Percentiles rank a stretch among this genome's conserved stretches.
These are phyloP conservation scores for Pseudogymnoascus sp. DNA, from an alignment of 2,329 filamentous ascomycete species.

Conservation along the genomic window DNA sequence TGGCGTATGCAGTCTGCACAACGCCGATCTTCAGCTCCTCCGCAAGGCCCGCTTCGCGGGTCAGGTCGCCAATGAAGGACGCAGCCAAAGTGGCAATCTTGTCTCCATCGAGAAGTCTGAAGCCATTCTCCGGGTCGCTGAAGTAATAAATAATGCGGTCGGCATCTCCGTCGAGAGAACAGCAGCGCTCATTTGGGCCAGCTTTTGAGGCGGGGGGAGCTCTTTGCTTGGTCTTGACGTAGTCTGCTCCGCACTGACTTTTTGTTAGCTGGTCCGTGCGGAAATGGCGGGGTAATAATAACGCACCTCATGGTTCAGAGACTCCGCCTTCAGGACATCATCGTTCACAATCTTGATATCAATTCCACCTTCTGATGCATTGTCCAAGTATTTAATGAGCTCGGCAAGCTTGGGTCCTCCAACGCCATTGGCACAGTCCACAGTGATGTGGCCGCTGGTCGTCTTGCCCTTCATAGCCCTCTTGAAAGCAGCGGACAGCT, in stretches of 20 bases:
- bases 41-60: slow-evolving; percentile 68
- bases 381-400: slow-evolving; percentile 73
- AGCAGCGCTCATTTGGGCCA: slow-evolving; percentile 67
- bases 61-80: slow-evolving; percentile 85
- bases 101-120: slow-evolving; percentile 91
- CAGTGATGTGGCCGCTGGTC: slow-evolving; percentile 64
- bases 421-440: slow-evolving; percentile 96
- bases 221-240: slow-evolving; percentile 92
- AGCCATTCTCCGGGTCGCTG: slow-evolving; percentile 70
- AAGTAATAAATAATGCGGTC: slow-evolving; percentile 96
- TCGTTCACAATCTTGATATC: slow-evolving; percentile 88
- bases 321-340: slow-evolving; percentile 81
- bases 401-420: slow-evolving; percentile 85
- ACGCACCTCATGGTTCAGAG: slow-evolving; percentile 77
- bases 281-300: not conserved
- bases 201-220: slow-evolving; percentile 78
- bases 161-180: slow-evolving; percentile 89
- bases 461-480: slow-evolving; percentile 72
- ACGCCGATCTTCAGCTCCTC: slow-evolving; percentile 84
- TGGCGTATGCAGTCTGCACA: slow-evolving; percentile 95
- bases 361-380: slow-evolving; percentile 57
- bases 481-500: slow-evolving; percentile 77
- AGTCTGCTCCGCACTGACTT: slow-evolving; percentile 83
- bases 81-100: slow-evolving; percentile 92
- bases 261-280: not conserved